Base-by-base conservation (phyloP, 2,329 filamentous ascomycete species). In the Claviceps sp. region DNA sequence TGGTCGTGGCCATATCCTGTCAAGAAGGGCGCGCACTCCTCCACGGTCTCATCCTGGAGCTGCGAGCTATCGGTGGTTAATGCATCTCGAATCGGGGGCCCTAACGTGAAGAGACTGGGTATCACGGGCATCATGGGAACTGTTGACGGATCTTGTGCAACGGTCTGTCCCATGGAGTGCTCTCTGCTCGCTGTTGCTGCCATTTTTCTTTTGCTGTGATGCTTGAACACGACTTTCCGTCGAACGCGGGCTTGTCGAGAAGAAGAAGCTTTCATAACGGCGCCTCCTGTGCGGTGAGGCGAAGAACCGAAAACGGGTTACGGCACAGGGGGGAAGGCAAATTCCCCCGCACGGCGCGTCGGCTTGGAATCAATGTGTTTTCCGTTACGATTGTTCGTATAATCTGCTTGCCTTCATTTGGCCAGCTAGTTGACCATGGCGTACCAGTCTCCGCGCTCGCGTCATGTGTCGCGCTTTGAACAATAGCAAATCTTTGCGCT, bases 11-110 rank as follows among this genome's bases (percentile, higher is more conserved):
- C 72, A 51, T 75, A 70, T 51, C 72, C 74, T 43, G 70, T 74
- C 70, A 95, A 72, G 57, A 82, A 84, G 1, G 85, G 83, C 34
- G 89, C 68, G 60, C 87, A 87, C 60, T 78, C 76, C 40, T 79
- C 68, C 51, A 88, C 71, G 0, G 86, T 91, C 52, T 79, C 72
- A 54, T 84, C 76, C 66, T 95, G 88, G 30, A 79, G 64, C 48
- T 67, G 63, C 1, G 85, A 89, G 24, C 86, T 87, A 54, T 78
- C 71, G 4, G 89, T 93, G 48, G 70, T 64, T 49, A 90, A 72
- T 16, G 62, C 57, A 62, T 95, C 89, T 52, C 71, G 72, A 58
- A 95, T 78, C 18, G 73, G 72, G 13, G 86, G 83, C 42, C 69
- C 67, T 16, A 65, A 66, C 7, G 73, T 78, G 66, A 83, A 85